Evolutionary conservation across 805 yeast species (phyloP), one percentile per base, ranked within the genome.

Genomic region (Metschnikowia sp.): DNA sequence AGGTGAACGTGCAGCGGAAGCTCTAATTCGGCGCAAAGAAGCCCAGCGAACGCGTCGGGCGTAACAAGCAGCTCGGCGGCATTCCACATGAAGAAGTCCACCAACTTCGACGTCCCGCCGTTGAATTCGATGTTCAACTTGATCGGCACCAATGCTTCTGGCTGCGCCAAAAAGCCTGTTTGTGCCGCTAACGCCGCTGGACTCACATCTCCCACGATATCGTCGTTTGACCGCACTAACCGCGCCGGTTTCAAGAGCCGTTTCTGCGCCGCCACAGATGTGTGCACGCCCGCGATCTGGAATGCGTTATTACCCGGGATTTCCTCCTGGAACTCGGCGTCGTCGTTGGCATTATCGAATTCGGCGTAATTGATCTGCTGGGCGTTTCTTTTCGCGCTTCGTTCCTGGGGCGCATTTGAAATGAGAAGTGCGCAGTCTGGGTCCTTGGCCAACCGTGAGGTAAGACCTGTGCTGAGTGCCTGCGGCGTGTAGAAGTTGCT

Each of bases 291-390:
- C 2, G 60, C 50, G n/a, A 42, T 54, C n/a, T 54, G 44, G 31
- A 50, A 45, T 22, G 54, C 50, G 26, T 50, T 40, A 34, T 34
- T 49, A 33, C 46, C 45, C 30, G 50, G 38, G 33, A 54, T 45
- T 15, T 53, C 56, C 32, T 65, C 72, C 40, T 69, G 74, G 46
- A 56, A 59, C 29, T 68, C 73, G 39, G 55, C 56, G 47, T 66
- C 81, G 47, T 78, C 77, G 53, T 83, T 83, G 42, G 79, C 81
- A 52, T 69, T 68, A 44, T 88, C 96, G 49, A 81, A 76, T 62
- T 89, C 97, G 0, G 96, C 94, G 60, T 90, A 90, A 62, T 86
- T 88, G 43, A 88, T 81, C 41, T 82, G 84, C 34, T 78, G 77
- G 10, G 88, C 83, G 36, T 75, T 69, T 56, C 96, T 74, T 63